Evolutionary conservation across 1,139 yeast genomes (phyloP), one percentile per base, ranked within the genome.

Genomic region (Taphrina pruni): DNA sequence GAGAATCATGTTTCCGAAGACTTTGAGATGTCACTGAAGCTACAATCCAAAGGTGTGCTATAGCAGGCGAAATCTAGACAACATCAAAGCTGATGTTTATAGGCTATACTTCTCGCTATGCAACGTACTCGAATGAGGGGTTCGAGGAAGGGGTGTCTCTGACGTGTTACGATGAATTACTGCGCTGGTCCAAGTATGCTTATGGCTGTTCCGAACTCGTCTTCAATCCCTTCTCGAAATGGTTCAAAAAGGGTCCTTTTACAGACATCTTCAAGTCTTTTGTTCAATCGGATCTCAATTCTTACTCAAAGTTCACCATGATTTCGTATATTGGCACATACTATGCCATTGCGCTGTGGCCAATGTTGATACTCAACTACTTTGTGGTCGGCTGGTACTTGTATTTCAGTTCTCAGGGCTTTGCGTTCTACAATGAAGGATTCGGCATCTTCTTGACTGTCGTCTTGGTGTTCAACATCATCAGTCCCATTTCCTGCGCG

Each of bases 121-220:
- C 69, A n/a, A 48, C 72, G 20, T 71, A 70, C 26, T 58, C 69
- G 32, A 62, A 71, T 43, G 66, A 69, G 55, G 66, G 70, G 17
- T 70, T 71, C 41, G 64, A 70, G 36, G 72, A 71, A 58, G 72
- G 72, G 1, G 72, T 71, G 2, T 70, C 72, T 20, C 57, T 71
- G 50, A 71, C 72, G 1, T 70, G 71, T n/a, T 69, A 70, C 36
- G 72, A 71, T 48, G 72, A 71, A 52, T 48, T 71, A 17, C 68
- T 70, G 35, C 71, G 72, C 14, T 71, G 72, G 72, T 69, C 70
- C 36, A 71, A 70, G 51, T 70, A 70, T 36, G 72, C 72, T 38
- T 70, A 70, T 32, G 72, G 72, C 7, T 69, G 72, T 32, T 69
- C 70, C 52, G 72, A 70, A 56, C 66, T 70, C 11, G 62, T 70